Percentiles rank a stretch among this genome's conserved stretches.
phyloP scores from a whole-genome alignment of 2,329 filamentous ascomycete species.

The Alternaria incomplexa region DNA sequence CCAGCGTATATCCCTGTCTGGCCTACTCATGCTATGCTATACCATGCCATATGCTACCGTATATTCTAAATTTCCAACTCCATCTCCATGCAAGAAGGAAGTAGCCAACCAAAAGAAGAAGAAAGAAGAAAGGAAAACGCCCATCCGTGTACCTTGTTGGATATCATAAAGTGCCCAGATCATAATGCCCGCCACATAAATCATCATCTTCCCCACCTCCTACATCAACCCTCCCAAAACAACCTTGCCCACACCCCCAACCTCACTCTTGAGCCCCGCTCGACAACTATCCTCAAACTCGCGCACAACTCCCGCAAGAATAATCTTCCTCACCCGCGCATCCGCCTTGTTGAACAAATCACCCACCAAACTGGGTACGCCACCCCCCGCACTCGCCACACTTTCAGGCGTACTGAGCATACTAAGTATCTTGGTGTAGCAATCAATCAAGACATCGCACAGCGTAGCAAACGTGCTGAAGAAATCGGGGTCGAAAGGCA shows the following conservation, averaged over 20 bases:
- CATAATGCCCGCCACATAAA: background rate
- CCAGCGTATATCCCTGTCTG: background rate
- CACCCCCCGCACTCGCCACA: conserved; percentile 30
- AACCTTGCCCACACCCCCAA: conserved; percentile 85
- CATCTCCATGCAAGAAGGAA: background rate
- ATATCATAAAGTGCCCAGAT: conserved; percentile 7
- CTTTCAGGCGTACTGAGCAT: conserved; percentile 74
- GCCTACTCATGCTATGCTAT: background rate
- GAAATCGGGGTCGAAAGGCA: conserved; percentile 97
- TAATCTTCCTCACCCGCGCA: conserved; percentile 81
- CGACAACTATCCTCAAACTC: conserved; percentile 93
- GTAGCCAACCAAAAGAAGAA: background rate
- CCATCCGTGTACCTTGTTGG: background rate
- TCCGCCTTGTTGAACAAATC: conserved; percentile 93
- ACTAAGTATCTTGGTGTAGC: conserved; percentile 78
- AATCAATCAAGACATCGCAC: conserved; percentile 93
- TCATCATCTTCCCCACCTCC: background rate
- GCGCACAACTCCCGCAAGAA: conserved; percentile 83
- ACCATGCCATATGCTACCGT: background rate
- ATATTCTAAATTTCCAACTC: background rate
- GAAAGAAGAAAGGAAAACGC: background rate
- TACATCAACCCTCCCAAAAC: conserved; percentile 85
- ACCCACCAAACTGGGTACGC: conserved; percentile 59
- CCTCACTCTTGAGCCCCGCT: conserved; percentile 75
- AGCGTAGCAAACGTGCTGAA: conserved; percentile 95